phyloP scores from a whole-genome alignment of 1,139 yeast species.

The Candida mesenterica region DNA sequence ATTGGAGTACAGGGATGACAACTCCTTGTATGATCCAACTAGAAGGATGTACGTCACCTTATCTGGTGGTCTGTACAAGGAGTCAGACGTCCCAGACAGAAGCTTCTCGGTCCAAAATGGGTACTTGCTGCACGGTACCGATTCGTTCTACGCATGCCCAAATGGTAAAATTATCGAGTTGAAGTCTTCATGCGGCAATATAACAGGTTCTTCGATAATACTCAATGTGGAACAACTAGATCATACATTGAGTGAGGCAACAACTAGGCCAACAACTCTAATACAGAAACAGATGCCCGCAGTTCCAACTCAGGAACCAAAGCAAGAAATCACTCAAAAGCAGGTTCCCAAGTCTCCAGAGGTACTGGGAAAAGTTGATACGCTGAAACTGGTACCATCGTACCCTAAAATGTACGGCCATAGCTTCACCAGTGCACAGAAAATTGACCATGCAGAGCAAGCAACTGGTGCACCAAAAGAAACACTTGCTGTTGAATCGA shows the following conservation, averaged over 20 bases:
- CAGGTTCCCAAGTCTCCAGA: too few species aligned
- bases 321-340: too few species aligned
- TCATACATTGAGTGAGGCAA: not conserved
- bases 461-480: too few species aligned
- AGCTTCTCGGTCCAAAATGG: conserved; percentile 10
- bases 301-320: too few species aligned
- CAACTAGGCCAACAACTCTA: not conserved
- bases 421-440: too few species aligned
- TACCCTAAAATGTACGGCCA: too few species aligned
- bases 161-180: conserved; percentile 5
- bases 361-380: too few species aligned
- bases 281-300: too few species aligned
- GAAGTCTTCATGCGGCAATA: conserved; percentile 7
- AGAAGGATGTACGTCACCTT: conserved; percentile 7
- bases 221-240: conserved; percentile 1
- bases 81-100: conserved; percentile 4
- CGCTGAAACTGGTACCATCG: too few species aligned
- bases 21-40: conserved; percentile 8
- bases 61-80: conserved; percentile 4
- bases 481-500: too few species aligned
- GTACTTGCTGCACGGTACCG: conserved; percentile 8
- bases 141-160: conserved; percentile 10
- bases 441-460: too few species aligned
- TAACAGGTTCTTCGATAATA: conserved; percentile 1
- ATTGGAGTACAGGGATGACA: conserved; percentile 9